phyloP scores from a whole-genome alignment of 148 eudicot species.

The Amaranthus cruentus region DNA sequence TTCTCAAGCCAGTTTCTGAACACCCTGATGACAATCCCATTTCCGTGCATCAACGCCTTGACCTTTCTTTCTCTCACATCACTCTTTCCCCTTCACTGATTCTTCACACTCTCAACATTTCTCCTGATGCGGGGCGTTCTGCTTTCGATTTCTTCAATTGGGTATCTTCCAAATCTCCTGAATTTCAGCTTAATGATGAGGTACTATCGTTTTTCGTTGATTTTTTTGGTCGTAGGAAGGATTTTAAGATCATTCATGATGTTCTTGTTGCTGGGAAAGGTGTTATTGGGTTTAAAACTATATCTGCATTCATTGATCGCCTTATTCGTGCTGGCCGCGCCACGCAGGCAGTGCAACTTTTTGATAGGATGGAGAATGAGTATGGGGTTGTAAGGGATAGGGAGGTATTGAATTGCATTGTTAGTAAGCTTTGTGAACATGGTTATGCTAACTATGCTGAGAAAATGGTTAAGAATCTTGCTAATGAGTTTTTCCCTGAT shows the following conservation, averaged over 20 bases:
- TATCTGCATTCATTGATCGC: conserved; percentile 44
- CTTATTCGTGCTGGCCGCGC: conserved; percentile 70
- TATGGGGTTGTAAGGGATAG: conserved; percentile 54
- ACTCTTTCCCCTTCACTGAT: conserved; percentile 37
- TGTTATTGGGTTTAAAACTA: conserved; percentile 33
- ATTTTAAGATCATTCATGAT: conserved; percentile 59
- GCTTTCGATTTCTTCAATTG: conserved; percentile 54
- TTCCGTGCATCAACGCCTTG: conserved; percentile 50
- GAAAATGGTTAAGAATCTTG: conserved; percentile 66
- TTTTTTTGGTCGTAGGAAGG: conserved; percentile 67
- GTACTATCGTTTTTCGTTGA: conserved; percentile 44
- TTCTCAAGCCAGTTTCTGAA: conserved; percentile 31
- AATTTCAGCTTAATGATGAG: conserved; percentile 40
- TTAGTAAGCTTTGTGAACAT: conserved; percentile 58
- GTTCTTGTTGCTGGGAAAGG: conserved; percentile 40
- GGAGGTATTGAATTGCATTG: conserved; percentile 43
- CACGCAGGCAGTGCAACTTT: conserved; percentile 45
- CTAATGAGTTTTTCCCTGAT: conserved; percentile 81
- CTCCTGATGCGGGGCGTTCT: conserved; percentile 51
- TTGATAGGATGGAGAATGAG: conserved; percentile 66
- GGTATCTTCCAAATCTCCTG: conserved; percentile 39
- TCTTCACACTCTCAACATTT: conserved; percentile 41
- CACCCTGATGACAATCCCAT: conserved; percentile 25
- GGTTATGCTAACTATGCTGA: conserved; percentile 78
- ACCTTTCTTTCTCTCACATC: conserved; percentile 68